These are phyloP conservation scores for Fusarium denticulatum DNA, from an alignment of 2,329 filamentous ascomycete species.

Conservation along the genomic window DNA sequence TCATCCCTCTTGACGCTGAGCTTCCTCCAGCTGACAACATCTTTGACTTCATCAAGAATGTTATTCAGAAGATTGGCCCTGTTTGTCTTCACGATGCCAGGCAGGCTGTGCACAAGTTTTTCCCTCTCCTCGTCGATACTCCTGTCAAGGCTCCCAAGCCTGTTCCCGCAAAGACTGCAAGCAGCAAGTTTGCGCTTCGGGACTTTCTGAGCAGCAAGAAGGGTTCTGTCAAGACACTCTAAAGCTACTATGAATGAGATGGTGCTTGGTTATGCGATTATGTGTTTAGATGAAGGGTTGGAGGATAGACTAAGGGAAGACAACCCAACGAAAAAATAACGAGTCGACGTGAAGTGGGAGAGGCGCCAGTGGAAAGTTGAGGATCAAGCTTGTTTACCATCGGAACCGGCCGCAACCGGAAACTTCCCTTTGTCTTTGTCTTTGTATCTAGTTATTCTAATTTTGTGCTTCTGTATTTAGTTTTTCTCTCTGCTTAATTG, in stretches of 20 bases:
- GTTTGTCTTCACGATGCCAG: conserved; percentile 10
- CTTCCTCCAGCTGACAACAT: neutral
- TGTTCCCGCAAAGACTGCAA: neutral
- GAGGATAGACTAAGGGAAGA: neutral
- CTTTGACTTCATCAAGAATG: conserved; percentile 26
- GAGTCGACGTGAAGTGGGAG: neutral
- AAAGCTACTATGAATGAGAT: neutral
- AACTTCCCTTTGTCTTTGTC: neutral
- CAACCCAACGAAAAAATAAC: conserved; percentile 1
- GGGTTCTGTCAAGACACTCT: neutral
- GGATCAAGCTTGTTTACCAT: neutral
- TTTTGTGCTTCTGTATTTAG: neutral
- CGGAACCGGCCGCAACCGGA: conserved; percentile 8
- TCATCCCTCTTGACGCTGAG: neutral
- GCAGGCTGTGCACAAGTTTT: conserved; percentile 19
- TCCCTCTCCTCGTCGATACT: conserved; percentile 2
- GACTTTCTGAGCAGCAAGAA: conserved; percentile 8
- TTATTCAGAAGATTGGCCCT: conserved; percentile 8
- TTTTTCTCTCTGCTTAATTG: neutral
- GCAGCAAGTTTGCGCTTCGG: conserved; percentile 11
- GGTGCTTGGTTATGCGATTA: no score
- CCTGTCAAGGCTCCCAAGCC: neutral
- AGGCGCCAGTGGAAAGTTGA: rapidly evolving
- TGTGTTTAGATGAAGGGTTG: neutral
- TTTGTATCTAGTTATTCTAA: neutral